Base-by-base conservation (phyloP, 1,139 yeast genomes). In the Diutina siamensis region DNA sequence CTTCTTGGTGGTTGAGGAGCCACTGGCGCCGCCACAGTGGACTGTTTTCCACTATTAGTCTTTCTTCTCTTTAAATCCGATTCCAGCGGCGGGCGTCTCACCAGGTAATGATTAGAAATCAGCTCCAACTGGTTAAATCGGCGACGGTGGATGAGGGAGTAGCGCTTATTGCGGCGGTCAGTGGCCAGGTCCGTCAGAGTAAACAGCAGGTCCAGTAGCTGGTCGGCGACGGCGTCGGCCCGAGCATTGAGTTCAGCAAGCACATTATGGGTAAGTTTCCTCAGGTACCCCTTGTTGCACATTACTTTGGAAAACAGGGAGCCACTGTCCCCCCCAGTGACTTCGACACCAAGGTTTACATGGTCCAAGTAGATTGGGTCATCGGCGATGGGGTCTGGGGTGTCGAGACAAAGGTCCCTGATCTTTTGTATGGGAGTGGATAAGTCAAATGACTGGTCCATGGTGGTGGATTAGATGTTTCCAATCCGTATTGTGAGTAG, bases 231-330 rank as follows among this genome's bases (percentile, higher is more conserved):
- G 15, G 12, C 12, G 12, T 38, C 17, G 13, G 32, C 42, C 17
- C 42, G 19, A 4, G 31, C 12, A 25, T 38, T 38, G 21, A 38
- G 17, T 17, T 38, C 42, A 10, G 42, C 31, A 4, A 38, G 32
- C 9, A 25, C 28, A 12, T 13, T 15, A 17, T n/a, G 10, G n/a
- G 42, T 17, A 4, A 38, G 13, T 15, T 25, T 38, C n/a, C 13
- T 38, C 42, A 38, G 42, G 21, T 38, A 38, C 21, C 42, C 42
- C 13, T 38, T 38, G n/a, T 15, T 4, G n/a, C 17, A 38, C 42
- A 38, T 38, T 13, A 15, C 7, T 9, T 22, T 17, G n/a, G 21
- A 13, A 25, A 38, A 20, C 32, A 25, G 32, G 28, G 5, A 7
- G 28, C 9, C 10, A 13, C 34, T 13, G 12, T 31, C 34, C 5